Percentiles rank a stretch among this genome's conserved stretches.
These are phyloP conservation scores for Sclerospora graminicola DNA, from an alignment of 352 stramenopile species.

Conservation along the genomic window DNA sequence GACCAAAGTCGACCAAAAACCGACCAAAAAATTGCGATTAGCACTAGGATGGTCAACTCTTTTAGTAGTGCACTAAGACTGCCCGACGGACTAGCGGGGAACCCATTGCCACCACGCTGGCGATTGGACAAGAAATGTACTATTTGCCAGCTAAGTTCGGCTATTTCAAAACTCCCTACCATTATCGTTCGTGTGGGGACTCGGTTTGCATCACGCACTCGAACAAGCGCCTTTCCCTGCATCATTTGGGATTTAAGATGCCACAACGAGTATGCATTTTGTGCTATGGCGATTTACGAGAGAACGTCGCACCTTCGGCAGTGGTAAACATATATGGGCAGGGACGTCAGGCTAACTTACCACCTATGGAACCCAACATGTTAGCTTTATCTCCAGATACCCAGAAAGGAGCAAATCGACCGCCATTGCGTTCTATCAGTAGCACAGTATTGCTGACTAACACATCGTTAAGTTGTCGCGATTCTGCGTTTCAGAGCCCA, in stretches of 20 bases:
- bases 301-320: constrained; percentile 59
- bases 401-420: constrained; percentile 10
- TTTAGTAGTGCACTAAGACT: constrained; percentile 22
- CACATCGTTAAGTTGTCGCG: constrained; percentile 18
- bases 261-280: constrained; percentile 73
- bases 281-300: constrained; percentile 67
- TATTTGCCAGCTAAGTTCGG: constrained; percentile 81
- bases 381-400: constrained; percentile 13
- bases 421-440: constrained; percentile 26
- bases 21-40: too few relatives aligned
- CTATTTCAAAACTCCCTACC: constrained; percentile 79
- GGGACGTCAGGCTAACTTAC: constrained; percentile 17
- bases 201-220: constrained; percentile 81
- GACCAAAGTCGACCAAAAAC: too few relatives aligned
- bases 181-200: constrained; percentile 82
- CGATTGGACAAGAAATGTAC: constrained; percentile 67
- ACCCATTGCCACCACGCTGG: constrained; percentile 55
- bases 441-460: constrained; percentile 25
- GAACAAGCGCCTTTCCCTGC: constrained; percentile 49
- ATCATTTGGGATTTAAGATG: constrained; percentile 41
- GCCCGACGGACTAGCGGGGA: constrained; percentile 18
- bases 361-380: constrained; percentile 25
- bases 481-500: constrained; percentile 23
- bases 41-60: constrained; percentile 9
- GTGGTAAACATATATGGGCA: constrained; percentile 65